Percentiles rank a stretch among this genome's conserved stretches.
Evolutionary conservation across 768 basidiomycete genomes (phyloP).

Genomic region (Tephrocybe sp.): DNA sequence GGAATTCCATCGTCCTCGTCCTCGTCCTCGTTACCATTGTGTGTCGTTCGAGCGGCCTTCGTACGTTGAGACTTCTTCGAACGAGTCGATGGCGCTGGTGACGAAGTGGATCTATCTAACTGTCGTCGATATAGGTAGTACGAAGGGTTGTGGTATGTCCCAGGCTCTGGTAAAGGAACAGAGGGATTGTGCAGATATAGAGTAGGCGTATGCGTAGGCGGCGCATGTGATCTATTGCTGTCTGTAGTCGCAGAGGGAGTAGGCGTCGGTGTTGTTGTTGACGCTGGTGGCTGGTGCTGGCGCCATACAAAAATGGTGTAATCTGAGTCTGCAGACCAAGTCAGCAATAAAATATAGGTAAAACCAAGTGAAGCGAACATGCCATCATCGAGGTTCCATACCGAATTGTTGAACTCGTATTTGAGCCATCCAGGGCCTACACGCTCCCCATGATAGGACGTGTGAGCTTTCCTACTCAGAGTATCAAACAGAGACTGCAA

Average conservation of each 20-base stretch:
- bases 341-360: not conserved
- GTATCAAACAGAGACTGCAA: slow-evolving; percentile 66
- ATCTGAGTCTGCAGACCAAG: slow-evolving; percentile 62
- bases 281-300: slow-evolving; percentile 40
- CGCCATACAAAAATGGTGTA: slow-evolving; percentile 87
- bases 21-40: slow-evolving; percentile 17
- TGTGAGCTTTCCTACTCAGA: slow-evolving; percentile 63
- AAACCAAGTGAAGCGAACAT: slow-evolving; percentile 14
- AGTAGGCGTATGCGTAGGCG: slow-evolving; percentile 41
- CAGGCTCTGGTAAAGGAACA: slow-evolving; percentile 55
- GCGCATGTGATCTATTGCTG: slow-evolving; percentile 23
- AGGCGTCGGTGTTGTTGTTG: slow-evolving; percentile 19
- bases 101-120: slow-evolving; percentile 23
- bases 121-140: slow-evolving; percentile 64
- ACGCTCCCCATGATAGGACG: slow-evolving; percentile 56
- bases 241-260: slow-evolving; percentile 24
- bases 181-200: slow-evolving; percentile 65
- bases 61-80: slow-evolving; percentile 41
- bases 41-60: slow-evolving; percentile 32
- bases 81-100: slow-evolving; percentile 36
- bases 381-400: slow-evolving; percentile 94
- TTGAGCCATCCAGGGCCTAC: slow-evolving; percentile 83
- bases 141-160: slow-evolving; percentile 67
- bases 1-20: slow-evolving; percentile 51
- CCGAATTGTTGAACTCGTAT: slow-evolving; percentile 74